These are phyloP conservation scores for Solanum clarkiae DNA, from an alignment of 257 asterid species.

Conservation along the genomic window DNA sequence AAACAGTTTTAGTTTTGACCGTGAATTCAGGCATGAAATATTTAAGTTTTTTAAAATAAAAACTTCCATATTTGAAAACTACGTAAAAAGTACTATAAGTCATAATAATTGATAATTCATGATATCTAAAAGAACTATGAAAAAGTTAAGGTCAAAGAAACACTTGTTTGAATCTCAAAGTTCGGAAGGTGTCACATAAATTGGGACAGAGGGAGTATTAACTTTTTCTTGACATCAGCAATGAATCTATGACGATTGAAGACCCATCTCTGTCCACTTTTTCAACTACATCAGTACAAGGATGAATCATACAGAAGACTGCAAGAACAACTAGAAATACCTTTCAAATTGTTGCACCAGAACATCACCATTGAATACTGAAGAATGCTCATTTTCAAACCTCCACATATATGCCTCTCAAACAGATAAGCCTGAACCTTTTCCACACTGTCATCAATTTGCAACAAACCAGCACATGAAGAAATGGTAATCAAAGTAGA, in stretches of 20 bases:
- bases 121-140: too few species aligned
- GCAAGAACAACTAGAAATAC: conserved; percentile 6
- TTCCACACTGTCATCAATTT: conserved; percentile 28
- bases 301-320: neutral
- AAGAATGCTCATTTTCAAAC: conserved; percentile 20
- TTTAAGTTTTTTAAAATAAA: too few species aligned
- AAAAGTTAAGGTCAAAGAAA: too few species aligned
- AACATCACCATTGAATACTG: conserved; percentile 37
- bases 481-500: neutral
- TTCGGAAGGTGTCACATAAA: too few species aligned
- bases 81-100: too few species aligned
- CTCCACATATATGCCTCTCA: conserved; percentile 20
- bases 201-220: too few species aligned
- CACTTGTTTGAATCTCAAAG: too few species aligned
- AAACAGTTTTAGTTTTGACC: too few species aligned
- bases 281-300: neutral
- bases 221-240: neutral
- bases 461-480: neutral
- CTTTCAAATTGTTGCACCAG: conserved; percentile 14
- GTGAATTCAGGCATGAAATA: too few species aligned
- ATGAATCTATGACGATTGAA: neutral
- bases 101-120: too few species aligned
- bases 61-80: too few species aligned
- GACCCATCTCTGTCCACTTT: neutral
- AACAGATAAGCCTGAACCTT: conserved; percentile 25